phyloP scores from a whole-genome alignment of 306 rosid genomes.

The Citrullus amarus region DNA sequence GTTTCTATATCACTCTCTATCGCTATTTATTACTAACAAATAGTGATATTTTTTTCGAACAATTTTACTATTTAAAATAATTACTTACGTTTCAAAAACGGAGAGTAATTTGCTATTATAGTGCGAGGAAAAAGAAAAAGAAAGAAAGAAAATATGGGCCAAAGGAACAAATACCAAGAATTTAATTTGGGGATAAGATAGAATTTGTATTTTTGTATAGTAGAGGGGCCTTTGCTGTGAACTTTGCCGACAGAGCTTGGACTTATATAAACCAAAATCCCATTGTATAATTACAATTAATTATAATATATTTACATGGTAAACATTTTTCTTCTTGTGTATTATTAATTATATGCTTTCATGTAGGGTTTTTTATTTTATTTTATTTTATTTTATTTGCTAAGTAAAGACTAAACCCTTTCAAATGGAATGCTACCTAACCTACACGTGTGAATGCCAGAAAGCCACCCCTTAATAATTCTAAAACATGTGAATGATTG shows the following conservation, averaged over 20 bases:
- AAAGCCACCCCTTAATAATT: conserved; percentile 16
- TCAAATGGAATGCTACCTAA: conserved; percentile 30
- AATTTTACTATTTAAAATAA: no score
- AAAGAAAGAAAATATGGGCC: not conserved
- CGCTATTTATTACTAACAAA: no score
- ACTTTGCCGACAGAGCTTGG: conserved; percentile 31
- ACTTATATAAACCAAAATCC: conserved; percentile 1
- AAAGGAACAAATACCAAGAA: not conserved
- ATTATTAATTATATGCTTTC: not conserved
- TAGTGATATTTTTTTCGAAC: no score
- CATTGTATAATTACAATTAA: not conserved
- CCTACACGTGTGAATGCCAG: conserved; percentile 16
- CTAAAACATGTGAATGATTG: conserved; percentile 3
- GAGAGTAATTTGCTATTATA: not conserved
- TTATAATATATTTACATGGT: not conserved
- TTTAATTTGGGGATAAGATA: not conserved
- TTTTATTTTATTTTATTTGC: no score
- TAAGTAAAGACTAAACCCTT: not conserved
- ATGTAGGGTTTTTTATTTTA: not conserved
- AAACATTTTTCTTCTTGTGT: not conserved
- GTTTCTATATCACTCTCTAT: no score
- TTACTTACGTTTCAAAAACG: no score
- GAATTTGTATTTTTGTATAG: not conserved
- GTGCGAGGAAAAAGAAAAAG: not conserved
- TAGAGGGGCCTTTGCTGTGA: conserved; percentile 18